Base-by-base conservation (phyloP, 441 rosid genomes). In the Erodium chrysanthum region DNA sequence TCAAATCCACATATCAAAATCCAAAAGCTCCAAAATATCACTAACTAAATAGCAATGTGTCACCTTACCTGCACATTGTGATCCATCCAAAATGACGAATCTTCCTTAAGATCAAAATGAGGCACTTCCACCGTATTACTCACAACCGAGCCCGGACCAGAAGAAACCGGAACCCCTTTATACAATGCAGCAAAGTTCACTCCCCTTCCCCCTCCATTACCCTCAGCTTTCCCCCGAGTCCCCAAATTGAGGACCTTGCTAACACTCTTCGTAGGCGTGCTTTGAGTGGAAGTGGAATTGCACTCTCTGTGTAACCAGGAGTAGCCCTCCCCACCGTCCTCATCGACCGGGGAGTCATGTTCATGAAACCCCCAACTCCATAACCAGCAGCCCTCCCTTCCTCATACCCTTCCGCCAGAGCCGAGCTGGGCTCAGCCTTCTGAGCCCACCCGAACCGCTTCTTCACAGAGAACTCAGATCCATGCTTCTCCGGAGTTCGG, bases 1-100 rank as follows among this genome's bases (percentile, higher is more conserved):
- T 66, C 69, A 59, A 61, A 70, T 27, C 3, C 40, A 70, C 52
- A 22, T 14, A n/a, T 17, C 33, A n/a, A 7, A 8, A 21, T 46
- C 10, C 0, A 40, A 40, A 4, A 65, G 48, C 61, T 46, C 31
- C 42, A 2, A 58, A 18, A 23, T 69, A 33, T 31, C 67, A 40
- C 23, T 25, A 70, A 11, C 25, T 1, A 31, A n/a, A n/a, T 3
- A 56, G 59, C 27, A 44, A 2, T 14, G 42, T 14, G 54, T 7
- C 35, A 17, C 7, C 15, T 18, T 82, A 92, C 99, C 99, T 95
- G 99, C 73, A 95, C 96, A 77, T 87, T 94, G 73, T 94, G 97
- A 73, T 95, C 97, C 96, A 95, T 87, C 99, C 99, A 95, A 79
- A 95, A 95, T 0, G 98, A 87, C 21, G 98, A 96, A 78, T 95